Conservation (phyloP, 1,284 basidiomycete species). For the Lignosus rhinocerotis region DNA sequence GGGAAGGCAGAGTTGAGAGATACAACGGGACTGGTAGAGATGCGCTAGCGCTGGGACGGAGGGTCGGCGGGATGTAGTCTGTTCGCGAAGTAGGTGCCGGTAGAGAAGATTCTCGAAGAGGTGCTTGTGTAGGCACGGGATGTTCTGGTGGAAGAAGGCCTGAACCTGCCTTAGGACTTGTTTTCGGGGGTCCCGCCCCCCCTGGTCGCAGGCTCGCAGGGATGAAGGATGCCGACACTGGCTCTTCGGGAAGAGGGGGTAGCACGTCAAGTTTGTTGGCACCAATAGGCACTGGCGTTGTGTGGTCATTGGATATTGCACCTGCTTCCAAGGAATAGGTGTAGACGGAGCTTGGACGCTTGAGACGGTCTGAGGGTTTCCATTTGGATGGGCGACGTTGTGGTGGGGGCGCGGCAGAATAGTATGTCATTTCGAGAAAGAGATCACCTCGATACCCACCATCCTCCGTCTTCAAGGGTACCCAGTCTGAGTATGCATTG, state of each 20-base stretch:
- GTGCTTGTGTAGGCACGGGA: slow-evolving; percentile 13
- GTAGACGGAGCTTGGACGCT: slow-evolving; percentile 25
- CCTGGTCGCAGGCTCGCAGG: slow-evolving; percentile 48
- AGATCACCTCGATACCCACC: slow-evolving; percentile 63
- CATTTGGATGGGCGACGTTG: slow-evolving; percentile 49
- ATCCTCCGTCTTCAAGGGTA: slow-evolving; percentile 51
- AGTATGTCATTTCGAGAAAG: slow-evolving; percentile 82
- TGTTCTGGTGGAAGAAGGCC: slow-evolving; percentile 16
- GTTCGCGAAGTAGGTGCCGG: slow-evolving; percentile 1
- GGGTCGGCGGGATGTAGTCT: not conserved
- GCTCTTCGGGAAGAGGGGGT: slow-evolving; percentile 40
- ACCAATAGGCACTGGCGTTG: slow-evolving; percentile 6
- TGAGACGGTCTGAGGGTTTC: slow-evolving; percentile 43
- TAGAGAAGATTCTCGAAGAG: slow-evolving; percentile 18
- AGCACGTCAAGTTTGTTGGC: slow-evolving; percentile 26
- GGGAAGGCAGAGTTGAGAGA: too few species aligned
- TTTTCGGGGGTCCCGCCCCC: slow-evolving; percentile 17
- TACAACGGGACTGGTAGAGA: not conserved
- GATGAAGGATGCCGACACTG: slow-evolving; percentile 24
- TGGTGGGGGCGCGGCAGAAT: slow-evolving; percentile 55
- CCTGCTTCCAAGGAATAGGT: slow-evolving; percentile 4
- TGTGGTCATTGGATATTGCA: slow-evolving; percentile 1
- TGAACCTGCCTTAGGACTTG: slow-evolving; percentile 26
- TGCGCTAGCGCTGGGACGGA: not conserved
- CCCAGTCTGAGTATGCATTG: slow-evolving; percentile 55